Percentiles rank a stretch among this genome's conserved stretches.
Conservation (phyloP, 2,329 filamentous ascomycete genomes). For the Alternaria conjuncta region DNA sequence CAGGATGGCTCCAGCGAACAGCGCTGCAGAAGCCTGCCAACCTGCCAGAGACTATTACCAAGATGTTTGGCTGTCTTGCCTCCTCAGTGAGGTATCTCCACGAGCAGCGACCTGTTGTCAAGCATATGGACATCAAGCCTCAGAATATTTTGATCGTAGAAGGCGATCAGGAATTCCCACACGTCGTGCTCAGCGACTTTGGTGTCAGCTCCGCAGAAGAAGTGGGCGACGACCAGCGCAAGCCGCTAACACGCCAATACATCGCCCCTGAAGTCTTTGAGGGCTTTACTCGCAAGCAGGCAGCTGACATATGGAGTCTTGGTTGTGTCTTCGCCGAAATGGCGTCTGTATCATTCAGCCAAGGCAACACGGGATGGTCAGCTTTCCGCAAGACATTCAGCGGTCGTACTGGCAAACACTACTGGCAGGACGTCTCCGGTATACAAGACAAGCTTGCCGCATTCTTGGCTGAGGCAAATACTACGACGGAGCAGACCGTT, state of each 20-base stretch:
- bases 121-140: slow-evolving; percentile 49
- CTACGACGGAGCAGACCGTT: slow-evolving; percentile 30
- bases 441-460: slow-evolving; percentile 35
- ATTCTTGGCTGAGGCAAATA: slow-evolving; percentile 28
- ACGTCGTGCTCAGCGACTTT: slow-evolving; percentile 48
- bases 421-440: slow-evolving; percentile 43
- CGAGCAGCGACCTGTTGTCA: slow-evolving; percentile 45
- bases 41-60: slow-evolving; percentile 32
- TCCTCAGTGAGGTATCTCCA: slow-evolving; percentile 47
- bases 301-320: slow-evolving; percentile 88
- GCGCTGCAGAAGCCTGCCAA: slow-evolving; percentile 27
- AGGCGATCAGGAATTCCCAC: slow-evolving; percentile 37
- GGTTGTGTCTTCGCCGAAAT: slow-evolving; percentile 97
- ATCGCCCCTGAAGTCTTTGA: slow-evolving; percentile 44
- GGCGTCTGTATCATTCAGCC: slow-evolving; percentile 58
- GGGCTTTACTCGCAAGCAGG: slow-evolving; percentile 35
- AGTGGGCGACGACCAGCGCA: slow-evolving; percentile 17
- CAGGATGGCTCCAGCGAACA: slow-evolving; percentile 40
- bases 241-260: slow-evolving; percentile 44
- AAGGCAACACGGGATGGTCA: slow-evolving; percentile 31
- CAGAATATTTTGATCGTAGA: slow-evolving; percentile 47
- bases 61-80: slow-evolving; percentile 47
- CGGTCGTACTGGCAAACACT: slow-evolving; percentile 41
- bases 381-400: slow-evolving; percentile 38
- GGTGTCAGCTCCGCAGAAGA: slow-evolving; percentile 44